phyloP scores from a whole-genome alignment of 2,329 filamentous ascomycete species.

The Ophiostoma angusticollis region DNA sequence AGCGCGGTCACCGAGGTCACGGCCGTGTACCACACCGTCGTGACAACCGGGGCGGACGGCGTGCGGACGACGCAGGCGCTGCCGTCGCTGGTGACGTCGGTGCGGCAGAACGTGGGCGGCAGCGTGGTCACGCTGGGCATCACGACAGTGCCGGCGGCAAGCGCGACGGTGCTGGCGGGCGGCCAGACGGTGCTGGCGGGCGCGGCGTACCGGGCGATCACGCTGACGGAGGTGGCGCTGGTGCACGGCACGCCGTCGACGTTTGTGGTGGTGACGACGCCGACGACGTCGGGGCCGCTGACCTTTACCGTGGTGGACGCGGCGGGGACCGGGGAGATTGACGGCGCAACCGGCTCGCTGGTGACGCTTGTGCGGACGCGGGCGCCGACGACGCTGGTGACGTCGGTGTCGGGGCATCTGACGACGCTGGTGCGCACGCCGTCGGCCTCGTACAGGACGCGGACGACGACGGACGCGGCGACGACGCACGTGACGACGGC shows the following conservation, averaged over 20 bases:
- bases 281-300: conserved; percentile 15
- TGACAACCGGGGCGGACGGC: neutral
- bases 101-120: conserved; percentile 8
- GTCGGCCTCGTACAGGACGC: conserved; percentile 10
- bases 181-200: conserved; percentile 4
- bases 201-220: conserved; percentile 14
- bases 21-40: neutral
- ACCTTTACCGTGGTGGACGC: conserved; percentile 15
- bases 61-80: neutral
- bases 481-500: conserved; percentile 17
- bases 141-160: conserved; percentile 8
- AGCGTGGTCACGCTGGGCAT: conserved; percentile 1
- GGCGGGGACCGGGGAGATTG: conserved; percentile 11
- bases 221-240: conserved; percentile 17
- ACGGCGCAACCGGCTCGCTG: conserved; percentile 8
- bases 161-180: neutral
- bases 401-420: conserved; percentile 18
- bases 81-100: conserved; percentile 12
- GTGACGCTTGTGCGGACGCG: conserved; percentile 17
- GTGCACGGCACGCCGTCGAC: conserved; percentile 18
- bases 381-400: conserved; percentile 15
- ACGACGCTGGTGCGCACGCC: conserved; percentile 21
- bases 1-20: conserved; percentile 2
- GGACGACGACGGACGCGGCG: conserved; percentile 14
- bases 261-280: conserved; percentile 17